These are phyloP conservation scores for Colletotrichum karsti DNA, from an alignment of 2,329 filamentous ascomycete genomes.

Conservation along the genomic window DNA sequence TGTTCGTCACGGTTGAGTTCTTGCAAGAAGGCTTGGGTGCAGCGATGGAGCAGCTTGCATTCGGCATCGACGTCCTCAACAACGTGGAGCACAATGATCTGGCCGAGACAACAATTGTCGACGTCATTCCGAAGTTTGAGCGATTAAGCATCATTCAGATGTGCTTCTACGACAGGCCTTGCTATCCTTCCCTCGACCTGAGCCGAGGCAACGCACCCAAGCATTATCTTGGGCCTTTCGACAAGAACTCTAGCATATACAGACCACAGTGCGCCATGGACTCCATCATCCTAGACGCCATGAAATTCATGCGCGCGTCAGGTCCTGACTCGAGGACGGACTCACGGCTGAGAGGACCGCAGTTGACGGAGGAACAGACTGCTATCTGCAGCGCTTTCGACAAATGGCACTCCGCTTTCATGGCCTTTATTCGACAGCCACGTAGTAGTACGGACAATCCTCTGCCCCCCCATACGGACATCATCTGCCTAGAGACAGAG, in stretches of 20 bases:
- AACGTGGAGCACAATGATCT: conserved; percentile 19
- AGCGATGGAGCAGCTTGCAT: conserved; percentile 21
- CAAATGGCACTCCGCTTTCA: conserved; percentile 20
- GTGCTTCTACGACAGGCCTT: conserved; percentile 12
- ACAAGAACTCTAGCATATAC: conserved; percentile 18
- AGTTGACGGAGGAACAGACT: conserved; percentile 10
- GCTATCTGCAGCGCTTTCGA: conserved; percentile 14
- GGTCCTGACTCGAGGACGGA: conserved; percentile 17
- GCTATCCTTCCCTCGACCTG: conserved; percentile 8
- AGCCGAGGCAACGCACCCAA: background rate
- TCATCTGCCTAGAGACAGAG: conserved; percentile 18
- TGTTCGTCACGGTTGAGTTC: conserved; percentile 64
- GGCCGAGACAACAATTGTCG: background rate
- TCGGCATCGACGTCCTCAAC: conserved; percentile 17
- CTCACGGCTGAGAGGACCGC: conserved; percentile 18
- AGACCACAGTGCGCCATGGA: conserved; percentile 19
- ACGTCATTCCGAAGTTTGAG: conserved; percentile 17
- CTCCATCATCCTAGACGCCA: conserved; percentile 23
- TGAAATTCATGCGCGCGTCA: conserved; percentile 10
- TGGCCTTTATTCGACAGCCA: conserved; percentile 1
- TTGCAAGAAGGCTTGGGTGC: conserved; percentile 38
- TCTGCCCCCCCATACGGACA: conserved; percentile 1
- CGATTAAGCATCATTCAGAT: conserved; percentile 22
- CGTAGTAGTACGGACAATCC: background rate
- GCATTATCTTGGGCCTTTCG: conserved; percentile 16